Percentiles rank a stretch among this genome's conserved stretches.
Conservation (phyloP, 2,329 filamentous ascomycete species). For the Arthrobotrys sinensis region DNA sequence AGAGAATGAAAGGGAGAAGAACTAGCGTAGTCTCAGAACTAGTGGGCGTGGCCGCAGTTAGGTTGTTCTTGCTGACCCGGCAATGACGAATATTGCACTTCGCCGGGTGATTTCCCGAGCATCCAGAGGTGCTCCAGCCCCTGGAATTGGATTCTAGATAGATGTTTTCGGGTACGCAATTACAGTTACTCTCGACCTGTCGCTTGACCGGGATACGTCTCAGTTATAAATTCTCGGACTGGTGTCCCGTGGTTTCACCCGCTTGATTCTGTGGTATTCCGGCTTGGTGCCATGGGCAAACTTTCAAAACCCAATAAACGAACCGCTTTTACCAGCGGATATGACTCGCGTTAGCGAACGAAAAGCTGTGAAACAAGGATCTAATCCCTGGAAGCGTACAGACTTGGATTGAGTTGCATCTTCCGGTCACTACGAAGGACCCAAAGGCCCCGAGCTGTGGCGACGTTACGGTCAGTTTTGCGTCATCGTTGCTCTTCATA, state of each 20-base stretch:
- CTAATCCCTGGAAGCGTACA: neutral
- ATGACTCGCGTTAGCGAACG: constrained; percentile 17
- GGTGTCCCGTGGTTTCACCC: neutral
- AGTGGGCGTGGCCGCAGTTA: no score
- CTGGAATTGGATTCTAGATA: neutral
- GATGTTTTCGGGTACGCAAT: no score
- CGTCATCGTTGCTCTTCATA: neutral
- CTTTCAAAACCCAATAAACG: neutral
- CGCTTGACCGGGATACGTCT: constrained; percentile 2
- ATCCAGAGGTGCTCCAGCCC: neutral
- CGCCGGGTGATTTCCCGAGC: neutral
- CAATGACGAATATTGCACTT: no score
- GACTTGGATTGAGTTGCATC: no score
- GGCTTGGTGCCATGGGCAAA: constrained; percentile 13
- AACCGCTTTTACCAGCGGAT: neutral
- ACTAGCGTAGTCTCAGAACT: no score
- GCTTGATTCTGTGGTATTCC: constrained; percentile 1
- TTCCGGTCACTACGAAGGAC: no score
- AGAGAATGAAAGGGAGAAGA: no score
- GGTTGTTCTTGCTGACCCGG: no score
- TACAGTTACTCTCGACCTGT: neutral
- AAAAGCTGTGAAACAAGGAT: neutral
- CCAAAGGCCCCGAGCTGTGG: no score
- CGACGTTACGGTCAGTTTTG: no score
- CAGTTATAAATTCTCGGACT: constrained; percentile 4